phyloP scores from a whole-genome alignment of 345 rosid species.

The Heritiera fomes region DNA sequence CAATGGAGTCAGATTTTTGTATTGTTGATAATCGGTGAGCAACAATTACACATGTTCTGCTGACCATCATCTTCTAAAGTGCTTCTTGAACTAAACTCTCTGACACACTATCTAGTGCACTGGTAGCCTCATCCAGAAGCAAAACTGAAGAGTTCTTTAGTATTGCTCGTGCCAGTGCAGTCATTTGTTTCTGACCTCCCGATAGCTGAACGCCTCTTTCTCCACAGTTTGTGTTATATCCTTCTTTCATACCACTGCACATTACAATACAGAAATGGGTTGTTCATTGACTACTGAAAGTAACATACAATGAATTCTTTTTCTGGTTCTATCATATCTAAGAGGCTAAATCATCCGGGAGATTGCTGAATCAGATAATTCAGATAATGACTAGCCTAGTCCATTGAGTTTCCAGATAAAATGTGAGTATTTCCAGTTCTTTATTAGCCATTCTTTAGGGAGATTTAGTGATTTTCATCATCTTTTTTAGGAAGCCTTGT shows the following conservation, averaged over 20 bases:
- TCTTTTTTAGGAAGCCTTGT: too few species aligned
- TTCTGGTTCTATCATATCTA: background rate
- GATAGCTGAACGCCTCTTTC: slow-evolving; percentile 69
- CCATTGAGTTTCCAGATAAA: too few species aligned
- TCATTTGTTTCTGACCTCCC: slow-evolving; percentile 77
- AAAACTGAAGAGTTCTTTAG: slow-evolving; percentile 64
- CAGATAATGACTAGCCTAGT: background rate
- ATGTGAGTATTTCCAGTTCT: too few species aligned
- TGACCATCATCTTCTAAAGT: slow-evolving; percentile 67
- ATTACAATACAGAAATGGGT: background rate
- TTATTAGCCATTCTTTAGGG: too few species aligned
- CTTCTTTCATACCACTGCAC: slow-evolving; percentile 68
- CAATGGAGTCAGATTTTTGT: slow-evolving; percentile 54
- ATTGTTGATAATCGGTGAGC: slow-evolving; percentile 64
- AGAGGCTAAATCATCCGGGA: background rate
- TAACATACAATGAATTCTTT: too few species aligned
- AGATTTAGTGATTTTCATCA: too few species aligned
- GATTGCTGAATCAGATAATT: background rate
- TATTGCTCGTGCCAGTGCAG: slow-evolving; percentile 73
- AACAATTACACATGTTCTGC: slow-evolving; percentile 48
- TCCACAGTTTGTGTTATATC: slow-evolving; percentile 59
- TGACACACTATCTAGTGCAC: slow-evolving; percentile 67
- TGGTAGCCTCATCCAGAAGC: slow-evolving; percentile 71
- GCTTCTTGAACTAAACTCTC: slow-evolving; percentile 61
- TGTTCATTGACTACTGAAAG: background rate